These are phyloP conservation scores for Forsythia viridissima DNA, from an alignment of 257 asterid species.

Conservation along the genomic window DNA sequence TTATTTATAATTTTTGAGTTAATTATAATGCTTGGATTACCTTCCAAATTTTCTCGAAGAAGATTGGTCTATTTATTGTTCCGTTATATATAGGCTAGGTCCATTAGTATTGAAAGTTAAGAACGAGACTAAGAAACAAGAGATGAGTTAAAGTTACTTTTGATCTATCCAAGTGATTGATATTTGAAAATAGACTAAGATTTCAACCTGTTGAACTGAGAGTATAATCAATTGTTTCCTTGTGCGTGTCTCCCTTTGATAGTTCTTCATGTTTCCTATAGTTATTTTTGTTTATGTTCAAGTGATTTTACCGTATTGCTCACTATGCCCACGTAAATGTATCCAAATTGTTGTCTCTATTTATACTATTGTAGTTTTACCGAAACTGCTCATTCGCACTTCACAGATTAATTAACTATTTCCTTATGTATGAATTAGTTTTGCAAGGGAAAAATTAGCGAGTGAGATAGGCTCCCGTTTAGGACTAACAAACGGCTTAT, in stretches of 20 bases:
- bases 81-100: neutral
- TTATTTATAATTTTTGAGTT: conserved; percentile 3
- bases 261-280: neutral
- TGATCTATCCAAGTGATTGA: neutral
- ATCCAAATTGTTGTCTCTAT: too few species aligned
- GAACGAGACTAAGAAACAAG: neutral
- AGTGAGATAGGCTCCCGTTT: neutral
- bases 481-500: conserved; percentile 10
- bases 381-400: neutral
- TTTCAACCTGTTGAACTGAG: neutral
- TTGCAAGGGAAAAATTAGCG: neutral
- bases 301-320: neutral
- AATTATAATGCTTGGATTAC: neutral
- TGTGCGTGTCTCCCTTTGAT: neutral
- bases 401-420: conserved; percentile 1
- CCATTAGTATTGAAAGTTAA: neutral
- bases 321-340: neutral
- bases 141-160: neutral
- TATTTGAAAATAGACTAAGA: neutral
- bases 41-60: neutral
- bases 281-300: too few species aligned
- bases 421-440: conserved; percentile 7
- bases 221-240: neutral
- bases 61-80: neutral
- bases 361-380: neutral